phyloP scores from a whole-genome alignment of 257 asterid species.

The Nicotiana otophora region DNA sequence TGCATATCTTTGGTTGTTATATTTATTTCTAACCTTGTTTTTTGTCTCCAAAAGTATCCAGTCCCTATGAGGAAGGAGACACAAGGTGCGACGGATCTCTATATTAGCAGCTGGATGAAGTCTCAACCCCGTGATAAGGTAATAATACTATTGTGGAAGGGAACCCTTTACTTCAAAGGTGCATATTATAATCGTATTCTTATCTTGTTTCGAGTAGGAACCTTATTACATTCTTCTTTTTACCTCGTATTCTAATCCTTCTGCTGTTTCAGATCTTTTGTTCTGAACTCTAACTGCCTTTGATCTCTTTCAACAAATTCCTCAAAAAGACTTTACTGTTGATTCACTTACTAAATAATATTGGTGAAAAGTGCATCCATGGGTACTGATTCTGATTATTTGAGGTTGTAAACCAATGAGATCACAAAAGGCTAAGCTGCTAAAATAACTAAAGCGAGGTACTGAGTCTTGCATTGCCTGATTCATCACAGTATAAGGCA shows the following conservation, averaged over 20 bases:
- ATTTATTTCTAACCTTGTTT: constrained; percentile 4
- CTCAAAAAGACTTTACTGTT: neutral
- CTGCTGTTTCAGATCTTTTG: neutral
- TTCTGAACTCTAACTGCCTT: neutral
- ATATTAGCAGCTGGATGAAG: constrained; percentile 73
- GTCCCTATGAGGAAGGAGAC: constrained; percentile 64
- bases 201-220: neutral
- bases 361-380: neutral
- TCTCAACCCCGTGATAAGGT: constrained; percentile 90
- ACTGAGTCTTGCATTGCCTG: neutral
- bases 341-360: neutral
- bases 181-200: neutral
- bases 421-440: neutral
- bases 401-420: neutral
- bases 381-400: neutral
- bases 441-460: neutral
- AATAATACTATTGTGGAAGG: neutral
- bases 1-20: neutral
- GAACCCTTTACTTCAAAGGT: neutral
- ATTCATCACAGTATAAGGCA: neutral
- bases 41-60: constrained; percentile 49
- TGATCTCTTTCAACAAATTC: neutral
- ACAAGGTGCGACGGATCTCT: constrained; percentile 70
- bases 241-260: neutral
- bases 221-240: neutral